Conservation (phyloP, 495 filamentous ascomycete genomes). For the Daldinia caldariorum region DNA sequence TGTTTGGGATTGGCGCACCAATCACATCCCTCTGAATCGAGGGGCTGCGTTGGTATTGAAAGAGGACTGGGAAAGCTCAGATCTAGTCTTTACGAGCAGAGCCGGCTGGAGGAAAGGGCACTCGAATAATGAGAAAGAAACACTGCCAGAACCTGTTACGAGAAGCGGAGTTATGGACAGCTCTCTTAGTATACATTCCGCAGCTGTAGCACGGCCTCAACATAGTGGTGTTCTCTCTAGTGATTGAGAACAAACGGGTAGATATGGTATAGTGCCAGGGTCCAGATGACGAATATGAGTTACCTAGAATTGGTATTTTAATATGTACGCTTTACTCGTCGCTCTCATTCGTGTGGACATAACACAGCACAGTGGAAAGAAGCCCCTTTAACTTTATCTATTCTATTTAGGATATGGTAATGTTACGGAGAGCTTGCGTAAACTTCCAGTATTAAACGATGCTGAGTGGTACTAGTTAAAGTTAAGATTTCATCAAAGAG, state of each 20-base stretch:
- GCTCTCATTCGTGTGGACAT: background rate
- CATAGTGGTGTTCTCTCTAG: background rate
- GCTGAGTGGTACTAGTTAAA: no score
- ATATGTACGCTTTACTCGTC: constrained; percentile 13
- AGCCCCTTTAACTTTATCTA: background rate
- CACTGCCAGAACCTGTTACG: constrained; percentile 15
- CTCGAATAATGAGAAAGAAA: constrained; percentile 22
- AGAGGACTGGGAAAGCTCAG: constrained; percentile 13
- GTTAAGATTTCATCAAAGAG: no score
- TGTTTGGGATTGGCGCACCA: constrained; percentile 57
- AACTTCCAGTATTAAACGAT: no score
- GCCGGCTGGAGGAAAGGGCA: constrained; percentile 33
- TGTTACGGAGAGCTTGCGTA: no score
- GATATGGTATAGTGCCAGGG: constrained; percentile 19
- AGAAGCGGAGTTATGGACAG: constrained; percentile 15
- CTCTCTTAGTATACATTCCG: background rate
- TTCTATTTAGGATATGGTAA: no score
- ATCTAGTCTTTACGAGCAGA: constrained; percentile 37
- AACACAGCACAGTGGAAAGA: no score
- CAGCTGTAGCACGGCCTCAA: constrained; percentile 1
- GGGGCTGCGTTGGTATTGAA: constrained; percentile 30
- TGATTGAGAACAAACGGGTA: background rate
- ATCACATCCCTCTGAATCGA: constrained; percentile 54
- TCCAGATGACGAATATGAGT: background rate
- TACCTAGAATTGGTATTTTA: constrained; percentile 15